These are phyloP conservation scores for Pyrenula aspistea DNA, from an alignment of 495 filamentous ascomycete genomes.

Conservation along the genomic window DNA sequence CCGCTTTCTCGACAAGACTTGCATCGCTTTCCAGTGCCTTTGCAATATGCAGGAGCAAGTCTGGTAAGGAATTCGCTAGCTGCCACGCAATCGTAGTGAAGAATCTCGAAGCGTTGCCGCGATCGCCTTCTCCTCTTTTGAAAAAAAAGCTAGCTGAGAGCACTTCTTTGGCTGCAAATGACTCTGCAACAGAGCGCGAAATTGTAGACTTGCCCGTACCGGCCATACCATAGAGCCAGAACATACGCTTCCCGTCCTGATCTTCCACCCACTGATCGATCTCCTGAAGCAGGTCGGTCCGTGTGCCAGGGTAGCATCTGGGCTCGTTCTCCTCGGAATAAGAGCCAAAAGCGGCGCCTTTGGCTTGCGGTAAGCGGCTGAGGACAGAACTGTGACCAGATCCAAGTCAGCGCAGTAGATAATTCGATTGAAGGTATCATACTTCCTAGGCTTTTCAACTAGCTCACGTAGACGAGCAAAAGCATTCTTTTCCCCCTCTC, in stretches of 20 bases:
- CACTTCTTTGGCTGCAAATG: slow-evolving; percentile 1
- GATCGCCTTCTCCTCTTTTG: slow-evolving; percentile 30
- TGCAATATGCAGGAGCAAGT: slow-evolving; percentile 17
- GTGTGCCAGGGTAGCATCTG: slow-evolving; percentile 19
- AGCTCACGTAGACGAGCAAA: slow-evolving; percentile 23
- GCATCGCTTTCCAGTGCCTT: slow-evolving; percentile 25
- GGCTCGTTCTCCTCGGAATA: background rate
- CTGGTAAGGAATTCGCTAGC: slow-evolving; percentile 17
- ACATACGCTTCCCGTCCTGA: slow-evolving; percentile 14
- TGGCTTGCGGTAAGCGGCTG: background rate
- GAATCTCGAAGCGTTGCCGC: slow-evolving; percentile 23
- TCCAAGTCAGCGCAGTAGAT: too few species aligned
- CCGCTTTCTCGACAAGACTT: slow-evolving; percentile 20
- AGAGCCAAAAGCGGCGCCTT: slow-evolving; percentile 2
- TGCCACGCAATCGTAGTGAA: slow-evolving; percentile 33
- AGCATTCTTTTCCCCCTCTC: slow-evolving; percentile 16
- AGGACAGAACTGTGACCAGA: too few species aligned
- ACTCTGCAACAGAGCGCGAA: slow-evolving; percentile 16
- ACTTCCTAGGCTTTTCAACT: slow-evolving; percentile 7
- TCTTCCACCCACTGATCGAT: slow-evolving; percentile 18
- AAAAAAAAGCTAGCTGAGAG: slow-evolving; percentile 40
- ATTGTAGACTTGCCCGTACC: slow-evolving; percentile 35
- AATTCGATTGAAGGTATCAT: too few species aligned
- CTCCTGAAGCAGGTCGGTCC: slow-evolving; percentile 18
- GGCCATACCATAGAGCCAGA: slow-evolving; percentile 31